A percentile compares a stretch with the other conserved stretches of the same genome.
These are phyloP conservation scores for Cenchrus purpureus DNA, from an alignment of 176 grass and related monocot genomes.

Conservation along the genomic window DNA sequence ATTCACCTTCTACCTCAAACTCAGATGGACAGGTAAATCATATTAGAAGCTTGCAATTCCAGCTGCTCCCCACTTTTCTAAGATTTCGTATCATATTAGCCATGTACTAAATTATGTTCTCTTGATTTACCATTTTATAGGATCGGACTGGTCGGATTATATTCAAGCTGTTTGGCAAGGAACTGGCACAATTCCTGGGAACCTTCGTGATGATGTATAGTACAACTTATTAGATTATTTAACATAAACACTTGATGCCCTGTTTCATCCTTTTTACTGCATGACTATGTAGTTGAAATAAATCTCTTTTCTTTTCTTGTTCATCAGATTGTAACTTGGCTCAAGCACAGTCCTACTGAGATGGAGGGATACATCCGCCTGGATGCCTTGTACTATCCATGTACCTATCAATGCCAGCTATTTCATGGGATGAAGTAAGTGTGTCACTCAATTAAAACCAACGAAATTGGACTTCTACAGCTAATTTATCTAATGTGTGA, in stretches of 20 bases:
- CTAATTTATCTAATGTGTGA: slow-evolving; percentile 13
- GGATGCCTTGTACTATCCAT: slow-evolving; percentile 91
- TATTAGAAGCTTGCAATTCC: slow-evolving; percentile 5
- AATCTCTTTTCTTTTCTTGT: slow-evolving; percentile 10
- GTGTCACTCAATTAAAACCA: slow-evolving; percentile 16
- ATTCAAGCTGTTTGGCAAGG: slow-evolving; percentile 98
- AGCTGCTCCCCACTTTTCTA: slow-evolving; percentile 4
- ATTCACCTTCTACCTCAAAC: slow-evolving; percentile 92
- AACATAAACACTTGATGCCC: neutral
- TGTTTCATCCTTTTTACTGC: neutral
- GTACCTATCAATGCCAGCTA: slow-evolving; percentile 81
- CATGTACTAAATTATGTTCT: neutral
- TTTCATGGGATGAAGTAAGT: slow-evolving; percentile 90
- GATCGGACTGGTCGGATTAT: slow-evolving; percentile 95
- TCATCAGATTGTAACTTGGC: slow-evolving; percentile 89
- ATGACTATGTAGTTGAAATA: slow-evolving; percentile 25
- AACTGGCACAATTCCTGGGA: slow-evolving; percentile 80
- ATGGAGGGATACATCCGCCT: slow-evolving; percentile 98
- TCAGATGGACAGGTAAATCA: slow-evolving; percentile 85
- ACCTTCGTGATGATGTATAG: slow-evolving; percentile 73
- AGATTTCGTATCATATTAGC: neutral
- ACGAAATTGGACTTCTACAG: neutral
- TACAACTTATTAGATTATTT: neutral
- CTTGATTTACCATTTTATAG: slow-evolving; percentile 49
- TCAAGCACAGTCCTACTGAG: slow-evolving; percentile 84